Evolutionary conservation across 2,329 filamentous ascomycete species (phyloP), one percentile per base, ranked within the genome.

Genomic region (Ascochyta clinopodiicola): DNA sequence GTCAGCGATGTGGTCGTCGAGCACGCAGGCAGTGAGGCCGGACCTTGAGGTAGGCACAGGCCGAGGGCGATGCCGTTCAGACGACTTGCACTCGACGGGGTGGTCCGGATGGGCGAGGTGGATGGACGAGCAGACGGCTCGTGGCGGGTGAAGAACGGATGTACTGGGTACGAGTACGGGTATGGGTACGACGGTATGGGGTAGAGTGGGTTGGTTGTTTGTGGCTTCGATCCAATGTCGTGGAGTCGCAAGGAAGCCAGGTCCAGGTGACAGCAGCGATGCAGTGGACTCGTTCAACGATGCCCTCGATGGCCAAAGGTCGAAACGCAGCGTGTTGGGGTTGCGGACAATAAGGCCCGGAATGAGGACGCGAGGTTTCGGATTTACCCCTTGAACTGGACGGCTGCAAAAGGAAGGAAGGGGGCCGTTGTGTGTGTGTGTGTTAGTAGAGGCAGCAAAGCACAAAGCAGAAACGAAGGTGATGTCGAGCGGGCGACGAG

Each of bases 251-350:
- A 42, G 59, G 55, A 51, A 47, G 53, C 49, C 42, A 55, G 60
- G 45, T 51, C 44, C 49, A 25, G 55, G 44, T 56, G 62, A 55
- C 59, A 57, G 29, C 29, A n/a, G 49, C 52, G 61, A 64, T 45
- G 63, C 55, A 56, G 64, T 67, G 63, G 67, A 68, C 68, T 73
- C 71, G 71, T 59, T 71, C 69, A 70, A 58, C 71, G 71, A 74
- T 63, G 67, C 57, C 67, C 61, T 66, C 60, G 56, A 63, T 55
- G 63, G 65, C 54, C 44, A 27, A 61, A 56, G 66, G 66, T 67
- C 68, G 73, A 75, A 76, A 76, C 73, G 62, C 70, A 63, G 64
- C 60, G 72, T 60, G 73, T 73, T 69, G 70, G 71, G 69, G 57
- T 63, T 52, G 61, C 47, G 64, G 54, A 56, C 53, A 62, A 44